Percentiles rank a stretch among this genome's conserved stretches.
phyloP scores from a whole-genome alignment of 192 early-diverging fungal genomes.

The Podila verticillata region DNA sequence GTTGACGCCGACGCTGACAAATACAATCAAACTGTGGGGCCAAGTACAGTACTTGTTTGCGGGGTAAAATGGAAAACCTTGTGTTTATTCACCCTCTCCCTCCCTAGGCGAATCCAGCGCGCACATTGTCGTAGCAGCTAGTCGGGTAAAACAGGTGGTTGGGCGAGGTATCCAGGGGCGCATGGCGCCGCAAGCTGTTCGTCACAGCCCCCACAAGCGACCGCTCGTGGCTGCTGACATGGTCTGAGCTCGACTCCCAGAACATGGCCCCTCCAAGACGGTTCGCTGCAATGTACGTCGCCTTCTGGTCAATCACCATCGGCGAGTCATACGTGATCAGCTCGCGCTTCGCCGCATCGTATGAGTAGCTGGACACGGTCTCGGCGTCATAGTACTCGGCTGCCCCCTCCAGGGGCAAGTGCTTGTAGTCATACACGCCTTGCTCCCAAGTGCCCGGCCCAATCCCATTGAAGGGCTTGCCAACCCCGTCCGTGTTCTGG shows the following conservation, averaged over 20 bases:
- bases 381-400: constrained; percentile 80
- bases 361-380: constrained; percentile 84
- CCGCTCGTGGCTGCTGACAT: constrained; percentile 45
- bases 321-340: constrained; percentile 87
- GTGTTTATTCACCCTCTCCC: background rate
- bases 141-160: constrained; percentile 60
- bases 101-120: constrained; percentile 36
- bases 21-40: too few species aligned
- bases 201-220: constrained; percentile 50
- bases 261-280: constrained; percentile 80
- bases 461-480: constrained; percentile 72
- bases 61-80: background rate
- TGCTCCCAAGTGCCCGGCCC: constrained; percentile 88
- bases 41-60: background rate
- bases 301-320: constrained; percentile 71
- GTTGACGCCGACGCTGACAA: background rate
- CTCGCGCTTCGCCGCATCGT: constrained; percentile 71
- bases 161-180: constrained; percentile 32
- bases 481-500: constrained; percentile 79
- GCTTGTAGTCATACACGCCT: constrained; percentile 92
- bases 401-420: constrained; percentile 72
- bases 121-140: constrained; percentile 63
- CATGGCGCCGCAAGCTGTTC: constrained; percentile 19
- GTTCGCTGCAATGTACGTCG: constrained; percentile 65
- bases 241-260: constrained; percentile 78